Evolutionary conservation across 2,329 filamentous ascomycete species (phyloP), one percentile per base, ranked within the genome.

Genomic region (Dactylellina sp.): DNA sequence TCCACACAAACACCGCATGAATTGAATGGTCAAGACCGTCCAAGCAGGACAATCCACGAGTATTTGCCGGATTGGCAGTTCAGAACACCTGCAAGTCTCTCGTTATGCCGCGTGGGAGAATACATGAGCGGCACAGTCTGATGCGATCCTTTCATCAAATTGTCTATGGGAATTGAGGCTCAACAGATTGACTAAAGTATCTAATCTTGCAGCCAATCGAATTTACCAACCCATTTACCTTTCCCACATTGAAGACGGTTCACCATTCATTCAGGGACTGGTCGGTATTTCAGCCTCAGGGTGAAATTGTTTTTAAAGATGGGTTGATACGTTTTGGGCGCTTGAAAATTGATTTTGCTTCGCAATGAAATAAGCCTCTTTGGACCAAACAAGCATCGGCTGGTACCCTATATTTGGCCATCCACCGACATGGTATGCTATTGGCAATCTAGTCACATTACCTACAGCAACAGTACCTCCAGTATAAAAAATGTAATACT

Each of bases 281-380:
- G 4, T 9, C 25, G 28, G 25, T 24, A 20, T 22, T 37, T 24
- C 32, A 55, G 50, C 50, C 32, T 55, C n/a, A 28, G n/a, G 24
- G n/a, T n/a, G 24, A 50, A 28, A 28, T 28, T 50, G 7, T 14
- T 25, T 28, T 28, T 28, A 50, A 50, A 50, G 20, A 32, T 32
- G 5, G 28, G 5, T 9, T 12, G 14, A 14, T 40, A 22, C 46
- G 6, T 16, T 46, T 46, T 18, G 35, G 49, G 7, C 25, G 14
- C 3, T 52, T 35, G 6, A 16, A 4, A 14, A 6, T 12, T 14
- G 25, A 55, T 1, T 16, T 16, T 24, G 50, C 14, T 55, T 28
- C n/a, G n/a, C n/a, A 28, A 16, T 55, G 50, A 55, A 40, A 55
- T 18, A 55, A 55, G 50, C 50, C 40, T 55, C 40, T 32, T 40